Evolutionary conservation across 108 stramenopile species (phyloP).

Genomic region (Pseudonitzschia pungens): DNA sequence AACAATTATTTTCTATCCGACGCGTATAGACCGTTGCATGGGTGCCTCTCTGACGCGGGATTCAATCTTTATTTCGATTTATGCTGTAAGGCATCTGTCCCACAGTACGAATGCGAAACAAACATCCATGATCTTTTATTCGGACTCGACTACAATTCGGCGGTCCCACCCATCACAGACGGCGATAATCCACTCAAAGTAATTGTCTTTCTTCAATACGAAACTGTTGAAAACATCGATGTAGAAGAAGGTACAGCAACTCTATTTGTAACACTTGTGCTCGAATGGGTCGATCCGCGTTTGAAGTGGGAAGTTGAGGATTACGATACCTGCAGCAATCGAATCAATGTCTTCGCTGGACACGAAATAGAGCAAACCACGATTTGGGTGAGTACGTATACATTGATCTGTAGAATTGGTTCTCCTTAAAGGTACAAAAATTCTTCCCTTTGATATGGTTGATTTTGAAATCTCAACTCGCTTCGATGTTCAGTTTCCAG

Average conservation of each 20-base stretch:
- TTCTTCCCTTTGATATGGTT: too few relatives aligned
- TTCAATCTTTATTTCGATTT: conserved; percentile 3
- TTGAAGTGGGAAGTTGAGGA: conserved; percentile 18
- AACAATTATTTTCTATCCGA: not conserved
- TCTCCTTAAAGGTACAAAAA: too few relatives aligned
- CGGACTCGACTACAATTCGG: not conserved
- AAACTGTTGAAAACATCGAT: conserved; percentile 10
- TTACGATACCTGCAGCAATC: not conserved
- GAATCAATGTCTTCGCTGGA: conserved; percentile 7
- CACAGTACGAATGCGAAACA: conserved; percentile 18
- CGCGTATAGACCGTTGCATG: too few relatives aligned
- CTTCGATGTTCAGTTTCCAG: too few relatives aligned
- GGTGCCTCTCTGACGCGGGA: not conserved
- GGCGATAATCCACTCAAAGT: not conserved
- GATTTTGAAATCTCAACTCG: too few relatives aligned
- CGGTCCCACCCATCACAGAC: not conserved
- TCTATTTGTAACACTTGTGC: conserved; percentile 1
- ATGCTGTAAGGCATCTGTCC: conserved; percentile 9
- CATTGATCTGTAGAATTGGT: too few relatives aligned
- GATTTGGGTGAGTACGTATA: too few relatives aligned
- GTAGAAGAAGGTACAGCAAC: conserved; percentile 21
- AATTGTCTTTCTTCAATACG: not conserved
- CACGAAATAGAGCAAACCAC: conserved; percentile 12
- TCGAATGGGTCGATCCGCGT: conserved; percentile 27
- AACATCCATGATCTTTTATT: conserved; percentile 3